Conservation (phyloP, 2,329 filamentous ascomycete species). For the Stemphylium beticola region DNA sequence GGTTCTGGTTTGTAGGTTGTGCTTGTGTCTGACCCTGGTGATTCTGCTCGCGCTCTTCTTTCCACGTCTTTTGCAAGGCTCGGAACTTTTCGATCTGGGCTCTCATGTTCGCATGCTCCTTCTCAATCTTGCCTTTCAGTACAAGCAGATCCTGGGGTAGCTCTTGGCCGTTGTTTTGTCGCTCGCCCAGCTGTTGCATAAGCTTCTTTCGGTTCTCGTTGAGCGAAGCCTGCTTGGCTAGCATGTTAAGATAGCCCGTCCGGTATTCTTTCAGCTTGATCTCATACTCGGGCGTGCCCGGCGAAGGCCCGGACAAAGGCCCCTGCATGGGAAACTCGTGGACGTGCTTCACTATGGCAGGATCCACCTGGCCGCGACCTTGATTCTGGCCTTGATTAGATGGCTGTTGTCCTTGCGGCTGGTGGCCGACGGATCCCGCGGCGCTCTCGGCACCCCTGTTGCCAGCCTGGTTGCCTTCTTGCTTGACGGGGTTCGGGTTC, state of each 20-base stretch:
- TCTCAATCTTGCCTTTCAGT: conserved; percentile 37
- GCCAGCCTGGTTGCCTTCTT: conserved; percentile 23
- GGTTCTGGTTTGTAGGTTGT: conserved; percentile 24
- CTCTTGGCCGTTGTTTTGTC: conserved; percentile 41
- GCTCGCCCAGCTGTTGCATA: conserved; percentile 37
- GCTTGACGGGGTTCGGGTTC: conserved; percentile 34
- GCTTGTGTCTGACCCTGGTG: conserved; percentile 42
- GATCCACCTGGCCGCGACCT: conserved; percentile 26
- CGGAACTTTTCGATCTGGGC: conserved; percentile 46
- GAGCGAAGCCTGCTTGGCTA: conserved; percentile 41
- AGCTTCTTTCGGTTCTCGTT: conserved; percentile 36
- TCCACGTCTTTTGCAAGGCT: conserved; percentile 42
- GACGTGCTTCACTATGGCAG: conserved; percentile 47
- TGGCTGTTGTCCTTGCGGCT: conserved; percentile 19
- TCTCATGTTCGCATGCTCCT: conserved; percentile 38
- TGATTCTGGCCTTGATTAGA: conserved; percentile 17
- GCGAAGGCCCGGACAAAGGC: conserved; percentile 33
- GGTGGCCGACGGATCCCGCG: conserved; percentile 10
- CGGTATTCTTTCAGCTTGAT: conserved; percentile 45
- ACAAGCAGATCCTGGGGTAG: conserved; percentile 37
- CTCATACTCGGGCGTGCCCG: conserved; percentile 46
- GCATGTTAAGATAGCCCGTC: conserved; percentile 43
- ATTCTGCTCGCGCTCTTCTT: conserved; percentile 41
- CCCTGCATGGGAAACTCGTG: conserved; percentile 43
- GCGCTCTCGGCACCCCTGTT: conserved; percentile 7